phyloP scores from a whole-genome alignment of 257 asterid species.

The Striga asiatica region DNA sequence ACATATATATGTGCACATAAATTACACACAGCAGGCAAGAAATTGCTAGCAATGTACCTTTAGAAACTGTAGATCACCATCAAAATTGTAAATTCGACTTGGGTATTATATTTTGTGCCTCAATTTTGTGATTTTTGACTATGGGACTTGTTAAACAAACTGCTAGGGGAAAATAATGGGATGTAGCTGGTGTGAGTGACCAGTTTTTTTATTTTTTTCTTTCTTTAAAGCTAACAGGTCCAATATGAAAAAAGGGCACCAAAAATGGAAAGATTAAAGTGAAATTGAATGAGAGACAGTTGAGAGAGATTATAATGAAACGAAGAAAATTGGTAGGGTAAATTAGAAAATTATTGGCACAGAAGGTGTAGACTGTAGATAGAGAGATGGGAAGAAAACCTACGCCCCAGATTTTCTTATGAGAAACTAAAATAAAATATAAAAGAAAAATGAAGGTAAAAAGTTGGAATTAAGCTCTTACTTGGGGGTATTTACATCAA shows the following conservation, averaged over 20 bases:
- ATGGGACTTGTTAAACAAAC: too few species aligned
- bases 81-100: conserved; percentile 14
- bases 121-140: conserved; percentile 20
- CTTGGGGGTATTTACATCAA: too few species aligned
- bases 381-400: too few species aligned
- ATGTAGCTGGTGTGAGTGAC: conserved; percentile 31
- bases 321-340: conserved; percentile 10
- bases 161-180: too few species aligned
- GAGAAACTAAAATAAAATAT: too few species aligned
- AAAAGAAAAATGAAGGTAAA: too few species aligned
- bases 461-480: too few species aligned
- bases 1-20: conserved; percentile 9
- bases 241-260: conserved; percentile 16
- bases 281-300: conserved; percentile 9
- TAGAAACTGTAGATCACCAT: conserved; percentile 30
- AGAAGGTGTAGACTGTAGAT: too few species aligned
- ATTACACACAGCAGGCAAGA: conserved; percentile 6
- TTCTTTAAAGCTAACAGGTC: too few species aligned
- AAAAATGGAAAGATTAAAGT: conserved; percentile 11
- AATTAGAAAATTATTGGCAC: conserved; percentile 19
- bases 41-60: conserved; percentile 36
- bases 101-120: conserved; percentile 17
- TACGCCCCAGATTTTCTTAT: too few species aligned
- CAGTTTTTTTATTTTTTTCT: conserved; percentile 24
- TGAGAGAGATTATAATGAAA: too few species aligned